A percentile compares a stretch with the other conserved stretches of the same genome.
Evolutionary conservation across 345 rosid species (phyloP).

Genomic region (Populus tremula): DNA sequence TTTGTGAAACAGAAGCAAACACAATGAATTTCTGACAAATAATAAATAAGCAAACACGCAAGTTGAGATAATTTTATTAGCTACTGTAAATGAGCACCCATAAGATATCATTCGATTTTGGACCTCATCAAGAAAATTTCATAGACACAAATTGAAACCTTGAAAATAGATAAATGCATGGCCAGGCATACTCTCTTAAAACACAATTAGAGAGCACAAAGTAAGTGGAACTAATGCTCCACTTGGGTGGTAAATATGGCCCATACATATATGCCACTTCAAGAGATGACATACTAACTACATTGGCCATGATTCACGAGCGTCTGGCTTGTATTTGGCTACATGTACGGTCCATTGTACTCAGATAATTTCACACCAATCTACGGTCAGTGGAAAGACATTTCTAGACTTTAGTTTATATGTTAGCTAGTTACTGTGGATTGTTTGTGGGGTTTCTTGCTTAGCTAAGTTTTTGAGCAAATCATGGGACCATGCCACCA

Average conservation of each 20-base stretch:
- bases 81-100: not conserved
- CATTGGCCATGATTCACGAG: not conserved
- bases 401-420: no score
- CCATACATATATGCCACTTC: slow-evolving; percentile 2
- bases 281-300: slow-evolving; percentile 1
- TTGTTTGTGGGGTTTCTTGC: not conserved
- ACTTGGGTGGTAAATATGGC: not conserved
- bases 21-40: no score
- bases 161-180: not conserved
- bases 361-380: not conserved
- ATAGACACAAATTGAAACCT: not conserved
- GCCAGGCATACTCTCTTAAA: not conserved
- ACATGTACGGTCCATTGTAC: not conserved
- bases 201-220: slow-evolving; percentile 13
- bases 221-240: slow-evolving; percentile 30
- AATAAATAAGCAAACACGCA: no score
- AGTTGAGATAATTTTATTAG: no score
- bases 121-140: not conserved
- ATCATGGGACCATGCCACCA: slow-evolving; percentile 22
- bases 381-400: not conserved
- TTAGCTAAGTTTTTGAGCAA: not conserved
- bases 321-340: not conserved
- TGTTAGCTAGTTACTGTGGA: not conserved
- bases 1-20: no score
- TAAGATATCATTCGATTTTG: slow-evolving; percentile 1